Percentiles rank a stretch among this genome's conserved stretches.
Conservation (phyloP, 1,284 basidiomycete species). For the Cerioporus squamosus region DNA sequence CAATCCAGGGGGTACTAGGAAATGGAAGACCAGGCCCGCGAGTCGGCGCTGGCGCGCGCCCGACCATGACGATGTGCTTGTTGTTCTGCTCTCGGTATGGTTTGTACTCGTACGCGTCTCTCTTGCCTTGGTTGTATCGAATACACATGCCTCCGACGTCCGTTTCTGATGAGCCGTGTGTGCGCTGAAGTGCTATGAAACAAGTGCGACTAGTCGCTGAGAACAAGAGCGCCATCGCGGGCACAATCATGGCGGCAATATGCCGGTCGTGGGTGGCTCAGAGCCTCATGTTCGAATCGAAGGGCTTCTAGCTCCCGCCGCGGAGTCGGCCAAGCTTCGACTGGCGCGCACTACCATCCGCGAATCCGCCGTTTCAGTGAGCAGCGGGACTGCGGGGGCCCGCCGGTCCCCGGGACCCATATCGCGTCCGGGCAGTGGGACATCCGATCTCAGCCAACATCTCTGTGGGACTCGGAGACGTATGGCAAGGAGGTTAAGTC, state of each 20-base stretch:
- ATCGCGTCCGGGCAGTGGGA: neutral
- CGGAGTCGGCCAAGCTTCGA: neutral
- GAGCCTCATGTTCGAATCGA: conserved; percentile 4
- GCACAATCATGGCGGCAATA: neutral
- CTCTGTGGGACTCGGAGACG: neutral
- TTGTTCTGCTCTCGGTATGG: conserved; percentile 1
- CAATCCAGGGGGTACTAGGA: conserved; percentile 1
- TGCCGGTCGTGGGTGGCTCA: conserved; percentile 1
- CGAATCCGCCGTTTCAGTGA: neutral
- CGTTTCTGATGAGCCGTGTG: no score
- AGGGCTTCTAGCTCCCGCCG: neutral
- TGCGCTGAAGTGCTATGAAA: no score
- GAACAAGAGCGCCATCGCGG: no score
- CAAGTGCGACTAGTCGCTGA: no score
- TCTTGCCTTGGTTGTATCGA: no score
- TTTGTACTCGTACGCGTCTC: neutral
- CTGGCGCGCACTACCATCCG: neutral
- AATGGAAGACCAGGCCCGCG: neutral
- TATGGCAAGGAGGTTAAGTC: no score
- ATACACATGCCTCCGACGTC: no score
- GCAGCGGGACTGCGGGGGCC: conserved; percentile 2
- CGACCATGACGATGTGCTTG: neutral
- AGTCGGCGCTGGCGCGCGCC: neutral
- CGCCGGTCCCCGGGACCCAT: conserved; percentile 8
- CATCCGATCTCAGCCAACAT: neutral